Base-by-base conservation (phyloP, 2,329 filamentous ascomycete genomes). In the Esteya vermicola region DNA sequence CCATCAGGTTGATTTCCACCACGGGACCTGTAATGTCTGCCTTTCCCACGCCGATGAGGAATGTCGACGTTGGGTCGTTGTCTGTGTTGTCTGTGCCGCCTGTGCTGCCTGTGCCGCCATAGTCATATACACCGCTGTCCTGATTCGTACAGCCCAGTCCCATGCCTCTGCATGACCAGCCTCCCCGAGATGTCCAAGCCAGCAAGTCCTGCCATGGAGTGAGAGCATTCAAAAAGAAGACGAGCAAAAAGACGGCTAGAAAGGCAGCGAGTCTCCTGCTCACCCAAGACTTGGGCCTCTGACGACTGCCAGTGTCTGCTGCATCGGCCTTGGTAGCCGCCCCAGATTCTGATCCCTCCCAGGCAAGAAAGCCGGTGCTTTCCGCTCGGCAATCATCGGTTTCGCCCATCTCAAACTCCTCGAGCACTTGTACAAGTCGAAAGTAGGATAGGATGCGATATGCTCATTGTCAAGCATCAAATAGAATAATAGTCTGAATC, bases 1-100 rank as follows among this genome's bases (percentile, higher is more conserved):
- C 88, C 68, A 88, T 91, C 58, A 94, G 72, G 54, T 85, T 85
- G 59, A 94, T 76, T 59, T 94, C 85, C 22, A 89, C 85, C 6
- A 91, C 82, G 0, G 85, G 85, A 4, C 82, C 68, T 2, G 68
- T 72, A 46, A 72, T 68, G 48, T 72, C 68, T 14, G 61, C 69
- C 48, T 70, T 71, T 33, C 69, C 68, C 12, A 65, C 65, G 4
- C 68, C 68, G 16, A 72, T 45, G 4, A 72, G 55, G 59, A 59
- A 8, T 5, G 14, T 14, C 18, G 26, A 9, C 30, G n/a, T n/a
- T 14, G 19, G 23, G 34, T 9, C 10, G 6, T 12, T 21, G 18
- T 21, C 31, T 16, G 9, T 33, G n/a, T n/a, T n/a, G n/a, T n/a
- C n/a, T n/a, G 16, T 8, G 23, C 2, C 16, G 9, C 13, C n/a